Evolutionary conservation across 352 stramenopile species (phyloP).

Genomic region (Globisporangium camurandrum): DNA sequence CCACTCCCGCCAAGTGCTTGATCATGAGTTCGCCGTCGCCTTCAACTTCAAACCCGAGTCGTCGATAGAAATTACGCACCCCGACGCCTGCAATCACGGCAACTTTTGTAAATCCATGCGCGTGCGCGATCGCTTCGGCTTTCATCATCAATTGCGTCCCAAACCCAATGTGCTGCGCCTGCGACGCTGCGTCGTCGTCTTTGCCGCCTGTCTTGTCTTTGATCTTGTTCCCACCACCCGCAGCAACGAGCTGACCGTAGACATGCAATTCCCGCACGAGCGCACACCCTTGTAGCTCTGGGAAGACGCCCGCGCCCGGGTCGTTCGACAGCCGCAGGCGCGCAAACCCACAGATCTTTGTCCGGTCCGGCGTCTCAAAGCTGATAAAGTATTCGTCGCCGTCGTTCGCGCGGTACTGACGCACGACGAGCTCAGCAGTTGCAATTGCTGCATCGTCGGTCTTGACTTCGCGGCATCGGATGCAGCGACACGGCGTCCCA

Average conservation of each 20-base stretch:
- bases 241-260: slow-evolving; percentile 82
- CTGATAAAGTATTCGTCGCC: slow-evolving; percentile 90
- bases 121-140: slow-evolving; percentile 65
- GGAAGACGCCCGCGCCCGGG: slow-evolving; percentile 63
- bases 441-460: slow-evolving; percentile 76
- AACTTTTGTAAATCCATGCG: slow-evolving; percentile 70
- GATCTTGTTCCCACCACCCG: slow-evolving; percentile 28
- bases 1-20: slow-evolving; percentile 45
- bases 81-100: slow-evolving; percentile 88
- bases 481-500: slow-evolving; percentile 80
- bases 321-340: slow-evolving; percentile 73
- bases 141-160: slow-evolving; percentile 84
- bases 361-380: slow-evolving; percentile 86
- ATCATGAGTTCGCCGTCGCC: slow-evolving; percentile 83
- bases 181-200: slow-evolving; percentile 25
- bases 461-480: slow-evolving; percentile 89
- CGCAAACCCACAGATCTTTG: slow-evolving; percentile 89
- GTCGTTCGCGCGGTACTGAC: slow-evolving; percentile 81
- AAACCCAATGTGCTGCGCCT: slow-evolving; percentile 86
- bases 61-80: slow-evolving; percentile 88
- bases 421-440: slow-evolving; percentile 57
- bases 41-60: slow-evolving; percentile 83
- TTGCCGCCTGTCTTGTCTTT: not conserved
- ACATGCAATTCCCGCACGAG: slow-evolving; percentile 89
- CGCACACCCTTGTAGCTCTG: slow-evolving; percentile 65